These are phyloP conservation scores for Beauveria scarabaeidicola DNA, from an alignment of 2,329 filamentous ascomycete genomes.

Conservation along the genomic window DNA sequence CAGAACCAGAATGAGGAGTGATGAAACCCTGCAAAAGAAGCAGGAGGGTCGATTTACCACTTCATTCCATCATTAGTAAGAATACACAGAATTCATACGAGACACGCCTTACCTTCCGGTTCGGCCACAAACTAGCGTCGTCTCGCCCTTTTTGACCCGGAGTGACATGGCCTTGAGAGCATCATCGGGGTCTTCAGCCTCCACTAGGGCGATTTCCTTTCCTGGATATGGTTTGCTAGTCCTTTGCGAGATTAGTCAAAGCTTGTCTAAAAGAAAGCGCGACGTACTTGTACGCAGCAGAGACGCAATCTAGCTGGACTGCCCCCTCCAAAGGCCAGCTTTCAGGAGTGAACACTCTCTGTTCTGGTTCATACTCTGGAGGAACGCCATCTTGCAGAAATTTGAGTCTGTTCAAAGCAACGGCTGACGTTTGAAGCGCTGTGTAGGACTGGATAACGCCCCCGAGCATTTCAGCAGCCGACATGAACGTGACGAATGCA, in stretches of 20 bases:
- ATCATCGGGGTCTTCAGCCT: not conserved
- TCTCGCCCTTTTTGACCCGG: not conserved
- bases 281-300: not conserved
- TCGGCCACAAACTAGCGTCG: not conserved
- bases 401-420: not conserved
- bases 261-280: not conserved
- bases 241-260: not conserved
- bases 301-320: not conserved
- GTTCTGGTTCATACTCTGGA: not conserved
- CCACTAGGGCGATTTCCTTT: not conserved
- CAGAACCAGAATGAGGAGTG: not conserved
- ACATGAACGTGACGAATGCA: conserved; percentile 4
- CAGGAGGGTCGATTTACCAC: conserved; percentile 2
- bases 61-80: not conserved
- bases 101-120: not conserved
- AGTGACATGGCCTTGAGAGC: not conserved
- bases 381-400: not conserved
- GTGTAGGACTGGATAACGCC: not conserved
- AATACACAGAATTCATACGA: not conserved
- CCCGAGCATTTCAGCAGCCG: not conserved
- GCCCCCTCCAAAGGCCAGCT: not conserved
- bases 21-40: conserved; percentile 2
- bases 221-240: not conserved
- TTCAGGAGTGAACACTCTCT: not conserved
- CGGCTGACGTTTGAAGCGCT: not conserved